These are phyloP conservation scores for Pichia nakasei DNA, from an alignment of 805 yeast genomes.

Conservation along the genomic window DNA sequence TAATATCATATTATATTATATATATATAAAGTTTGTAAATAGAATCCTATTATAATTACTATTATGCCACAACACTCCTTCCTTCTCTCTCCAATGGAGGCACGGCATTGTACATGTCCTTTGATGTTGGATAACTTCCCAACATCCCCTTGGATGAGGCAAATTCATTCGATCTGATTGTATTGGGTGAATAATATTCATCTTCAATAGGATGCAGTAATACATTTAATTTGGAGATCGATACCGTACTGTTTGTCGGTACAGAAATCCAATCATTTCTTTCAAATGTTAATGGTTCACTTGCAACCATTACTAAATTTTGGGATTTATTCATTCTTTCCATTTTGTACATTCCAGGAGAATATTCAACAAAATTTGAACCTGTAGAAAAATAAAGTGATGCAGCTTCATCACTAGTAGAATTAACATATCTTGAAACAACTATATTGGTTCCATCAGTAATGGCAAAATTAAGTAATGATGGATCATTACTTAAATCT, in stretches of 20 bases:
- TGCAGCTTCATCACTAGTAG: conserved; percentile 91
- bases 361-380: conserved; percentile 79
- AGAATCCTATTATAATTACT: not conserved
- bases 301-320: conserved; percentile 88
- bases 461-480: conserved; percentile 85
- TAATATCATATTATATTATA: not conserved
- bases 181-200: conserved; percentile 74
- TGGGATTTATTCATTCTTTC: conserved; percentile 89
- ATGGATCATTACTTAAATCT: conserved; percentile 57
- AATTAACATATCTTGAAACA: conserved; percentile 80
- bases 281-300: conserved; percentile 94
- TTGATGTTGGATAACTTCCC: conserved; percentile 78
- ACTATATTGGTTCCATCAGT: conserved; percentile 88
- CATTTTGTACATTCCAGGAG: conserved; percentile 89
- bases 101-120: conserved; percentile 38
- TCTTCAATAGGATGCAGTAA: conserved; percentile 85
- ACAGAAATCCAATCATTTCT: conserved; percentile 97
- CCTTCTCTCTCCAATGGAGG: conserved; percentile 82
- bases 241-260: conserved; percentile 81
- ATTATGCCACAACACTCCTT: conserved; percentile 15
- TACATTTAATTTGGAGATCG: conserved; percentile 79
- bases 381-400: conserved; percentile 93
- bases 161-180: conserved; percentile 66
- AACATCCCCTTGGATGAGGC: conserved; percentile 90
- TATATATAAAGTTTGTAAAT: not conserved